Conservation (phyloP, 2,329 filamentous ascomycete genomes). For the Diaporthe sp. region DNA sequence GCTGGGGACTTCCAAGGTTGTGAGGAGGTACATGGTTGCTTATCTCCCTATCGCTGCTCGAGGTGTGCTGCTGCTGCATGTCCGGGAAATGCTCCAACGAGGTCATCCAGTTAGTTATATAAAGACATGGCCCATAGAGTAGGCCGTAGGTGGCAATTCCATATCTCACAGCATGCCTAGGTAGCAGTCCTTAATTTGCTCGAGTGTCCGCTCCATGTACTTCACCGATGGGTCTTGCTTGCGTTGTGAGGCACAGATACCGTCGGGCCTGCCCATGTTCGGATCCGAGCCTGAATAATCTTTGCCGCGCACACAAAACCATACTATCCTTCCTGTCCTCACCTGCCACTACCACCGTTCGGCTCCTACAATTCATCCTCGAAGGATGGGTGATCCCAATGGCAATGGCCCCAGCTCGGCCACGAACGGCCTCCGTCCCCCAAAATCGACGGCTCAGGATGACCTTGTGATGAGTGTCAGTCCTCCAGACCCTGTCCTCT, state of each 20-base stretch:
- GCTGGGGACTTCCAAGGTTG: neutral
- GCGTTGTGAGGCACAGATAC: neutral
- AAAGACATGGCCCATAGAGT: neutral
- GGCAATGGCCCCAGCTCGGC: neutral
- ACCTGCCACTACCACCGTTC: neutral
- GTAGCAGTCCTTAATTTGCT: neutral
- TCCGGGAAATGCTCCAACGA: neutral
- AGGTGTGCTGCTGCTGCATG: neutral
- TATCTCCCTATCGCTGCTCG: neutral
- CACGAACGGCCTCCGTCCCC: neutral
- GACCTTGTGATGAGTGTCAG: conserved; percentile 69
- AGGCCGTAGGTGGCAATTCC: neutral
- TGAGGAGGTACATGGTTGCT: neutral
- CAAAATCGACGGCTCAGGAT: conserved; percentile 51
- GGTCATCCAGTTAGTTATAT: no score
- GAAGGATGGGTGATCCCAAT: neutral
- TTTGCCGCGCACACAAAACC: neutral
- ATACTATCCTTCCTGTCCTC: neutral
- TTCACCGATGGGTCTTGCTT: neutral
- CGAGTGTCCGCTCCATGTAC: neutral
- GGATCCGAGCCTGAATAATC: neutral
- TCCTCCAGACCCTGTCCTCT: conserved; percentile 35
- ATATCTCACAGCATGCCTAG: neutral
- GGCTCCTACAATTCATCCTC: neutral
- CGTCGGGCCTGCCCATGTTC: neutral